phyloP scores from a whole-genome alignment of 257 asterid species.

The Penstemon barbatus region DNA sequence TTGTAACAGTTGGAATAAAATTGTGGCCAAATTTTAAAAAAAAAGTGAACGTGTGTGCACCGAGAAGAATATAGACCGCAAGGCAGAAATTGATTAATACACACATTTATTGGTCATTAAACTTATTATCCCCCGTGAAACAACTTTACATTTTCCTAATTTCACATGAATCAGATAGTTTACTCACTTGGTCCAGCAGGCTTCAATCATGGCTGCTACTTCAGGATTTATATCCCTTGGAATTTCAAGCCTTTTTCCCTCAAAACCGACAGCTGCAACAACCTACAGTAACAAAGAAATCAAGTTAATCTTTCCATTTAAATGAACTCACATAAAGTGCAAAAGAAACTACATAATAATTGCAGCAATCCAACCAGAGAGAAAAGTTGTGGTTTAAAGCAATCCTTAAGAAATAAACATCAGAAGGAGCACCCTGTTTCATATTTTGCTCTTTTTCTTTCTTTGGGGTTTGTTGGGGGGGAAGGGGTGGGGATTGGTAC shows the following conservation, averaged over 20 bases:
- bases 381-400: neutral
- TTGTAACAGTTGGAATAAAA: neutral
- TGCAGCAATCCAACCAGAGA: conserved; percentile 4
- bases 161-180: conserved; percentile 12
- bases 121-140: conserved; percentile 11
- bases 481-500: no score
- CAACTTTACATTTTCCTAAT: conserved; percentile 10
- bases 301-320: conserved; percentile 4
- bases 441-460: neutral
- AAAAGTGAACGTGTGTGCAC: neutral
- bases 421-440: conserved; percentile 14
- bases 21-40: conserved; percentile 11
- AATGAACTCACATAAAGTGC: conserved; percentile 19
- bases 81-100: conserved; percentile 15
- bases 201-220: conserved; percentile 72
- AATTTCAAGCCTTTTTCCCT: conserved; percentile 76
- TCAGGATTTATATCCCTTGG: conserved; percentile 74
- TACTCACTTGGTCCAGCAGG: conserved; percentile 91
- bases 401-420: neutral
- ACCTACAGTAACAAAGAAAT: conserved; percentile 51
- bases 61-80: conserved; percentile 5
- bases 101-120: conserved; percentile 18
- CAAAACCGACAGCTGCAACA: conserved; percentile 94
- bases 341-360: conserved; percentile 11
- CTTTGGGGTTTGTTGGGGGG: no score